These are phyloP conservation scores for Phycomyces blakesleeanus DNA, from an alignment of 192 early-diverging fungal species.

Conservation along the genomic window DNA sequence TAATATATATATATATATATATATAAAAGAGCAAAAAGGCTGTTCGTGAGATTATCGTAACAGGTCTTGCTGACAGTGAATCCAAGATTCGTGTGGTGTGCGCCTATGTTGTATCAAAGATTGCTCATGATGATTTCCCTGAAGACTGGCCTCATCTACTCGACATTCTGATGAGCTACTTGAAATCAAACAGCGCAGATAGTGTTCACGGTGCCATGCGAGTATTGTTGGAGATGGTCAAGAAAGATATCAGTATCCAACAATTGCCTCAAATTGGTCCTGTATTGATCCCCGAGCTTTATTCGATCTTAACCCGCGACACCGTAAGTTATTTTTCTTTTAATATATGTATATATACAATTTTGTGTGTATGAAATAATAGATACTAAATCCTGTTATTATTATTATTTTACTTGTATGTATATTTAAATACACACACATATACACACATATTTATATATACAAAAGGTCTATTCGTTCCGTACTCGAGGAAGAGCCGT, in stretches of 20 bases:
- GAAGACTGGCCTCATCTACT: constrained; percentile 91
- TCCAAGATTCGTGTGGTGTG: constrained; percentile 61
- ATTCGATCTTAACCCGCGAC: constrained; percentile 66
- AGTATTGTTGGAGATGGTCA: constrained; percentile 81
- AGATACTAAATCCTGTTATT: too few relatives aligned
- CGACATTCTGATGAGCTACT: constrained; percentile 63
- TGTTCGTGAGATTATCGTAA: constrained; percentile 54
- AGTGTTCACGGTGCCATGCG: constrained; percentile 87
- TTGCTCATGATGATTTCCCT: constrained; percentile 91
- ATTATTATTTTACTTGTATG: neutral
- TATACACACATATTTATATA: neutral
- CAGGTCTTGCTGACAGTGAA: constrained; percentile 54
- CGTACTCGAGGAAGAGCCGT: constrained; percentile 73
- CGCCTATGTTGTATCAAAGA: constrained; percentile 82
- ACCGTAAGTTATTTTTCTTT: constrained; percentile 36
- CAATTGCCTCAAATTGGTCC: constrained; percentile 83
- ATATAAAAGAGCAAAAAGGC: constrained; percentile 60
- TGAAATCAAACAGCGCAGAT: constrained; percentile 60
- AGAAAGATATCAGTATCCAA: constrained; percentile 80
- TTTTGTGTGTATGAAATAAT: too few relatives aligned
- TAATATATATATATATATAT: too few relatives aligned
- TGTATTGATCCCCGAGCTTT: constrained; percentile 78
- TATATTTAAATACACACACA: neutral
- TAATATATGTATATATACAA: too few relatives aligned
- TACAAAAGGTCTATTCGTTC: constrained; percentile 52